phyloP scores from a whole-genome alignment of 148 eudicot species.

The Rhododendron griersonianum region DNA sequence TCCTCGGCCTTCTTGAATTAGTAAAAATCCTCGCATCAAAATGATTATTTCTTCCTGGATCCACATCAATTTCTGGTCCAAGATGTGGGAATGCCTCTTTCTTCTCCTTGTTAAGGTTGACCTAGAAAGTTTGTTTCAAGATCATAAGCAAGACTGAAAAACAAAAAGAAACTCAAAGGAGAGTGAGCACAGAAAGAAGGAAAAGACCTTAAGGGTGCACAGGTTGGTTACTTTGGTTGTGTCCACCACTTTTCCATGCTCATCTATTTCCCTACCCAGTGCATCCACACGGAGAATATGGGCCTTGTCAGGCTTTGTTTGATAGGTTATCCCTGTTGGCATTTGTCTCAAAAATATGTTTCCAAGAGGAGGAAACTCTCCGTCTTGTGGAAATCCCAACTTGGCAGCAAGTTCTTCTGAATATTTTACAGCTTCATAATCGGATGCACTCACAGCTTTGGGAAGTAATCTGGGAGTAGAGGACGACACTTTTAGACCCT shows the following conservation, averaged over 20 bases:
- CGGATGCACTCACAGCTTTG: slow-evolving; percentile 30
- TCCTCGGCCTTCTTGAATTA: slow-evolving; percentile 77
- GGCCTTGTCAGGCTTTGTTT: slow-evolving; percentile 79
- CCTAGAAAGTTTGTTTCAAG: slow-evolving; percentile 35
- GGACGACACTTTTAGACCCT: slow-evolving; percentile 24
- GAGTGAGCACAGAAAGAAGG: neutral
- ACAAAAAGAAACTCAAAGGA: neutral
- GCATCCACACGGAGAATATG: slow-evolving; percentile 91
- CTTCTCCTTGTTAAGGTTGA: slow-evolving; percentile 91
- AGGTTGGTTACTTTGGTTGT: slow-evolving; percentile 54
- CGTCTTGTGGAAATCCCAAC: too few species aligned
- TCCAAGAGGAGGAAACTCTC: slow-evolving; percentile 70
- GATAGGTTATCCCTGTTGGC: slow-evolving; percentile 57
- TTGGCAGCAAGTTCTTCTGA: slow-evolving; percentile 79
- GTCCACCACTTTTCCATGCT: slow-evolving; percentile 84
- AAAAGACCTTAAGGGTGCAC: slow-evolving; percentile 82
- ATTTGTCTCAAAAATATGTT: slow-evolving; percentile 78
- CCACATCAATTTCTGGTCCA: slow-evolving; percentile 82
- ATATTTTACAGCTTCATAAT: slow-evolving; percentile 72
- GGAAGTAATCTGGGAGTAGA: slow-evolving; percentile 28
- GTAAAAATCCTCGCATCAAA: slow-evolving; percentile 89
- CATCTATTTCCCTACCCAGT: slow-evolving; percentile 89
- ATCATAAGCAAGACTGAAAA: slow-evolving; percentile 10
- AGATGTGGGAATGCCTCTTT: slow-evolving; percentile 89
- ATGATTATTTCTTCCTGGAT: slow-evolving; percentile 79